phyloP scores from a whole-genome alignment of 1,139 yeast species.

The Suhomyces atakaporum region DNA sequence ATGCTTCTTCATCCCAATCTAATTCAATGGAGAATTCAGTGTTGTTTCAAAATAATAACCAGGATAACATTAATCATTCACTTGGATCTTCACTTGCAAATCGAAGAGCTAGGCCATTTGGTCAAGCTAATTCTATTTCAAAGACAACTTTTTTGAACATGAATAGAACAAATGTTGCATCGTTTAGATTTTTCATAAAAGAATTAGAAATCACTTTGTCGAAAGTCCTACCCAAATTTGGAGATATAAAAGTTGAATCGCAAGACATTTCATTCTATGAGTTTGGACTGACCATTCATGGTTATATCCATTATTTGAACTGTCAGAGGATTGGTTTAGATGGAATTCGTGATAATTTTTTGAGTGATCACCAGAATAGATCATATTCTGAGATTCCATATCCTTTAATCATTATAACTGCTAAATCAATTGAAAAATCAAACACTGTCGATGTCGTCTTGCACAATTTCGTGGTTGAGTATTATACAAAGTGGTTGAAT shows the following conservation, averaged over 20 bases:
- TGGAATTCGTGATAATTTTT: slow-evolving; percentile 26
- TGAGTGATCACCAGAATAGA: slow-evolving; percentile 31
- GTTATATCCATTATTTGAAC: slow-evolving; percentile 27
- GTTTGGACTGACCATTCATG: slow-evolving; percentile 34
- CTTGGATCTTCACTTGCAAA: slow-evolving; percentile 8
- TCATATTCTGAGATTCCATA: slow-evolving; percentile 12
- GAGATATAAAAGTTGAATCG: slow-evolving; percentile 36
- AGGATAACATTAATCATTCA: not conserved
- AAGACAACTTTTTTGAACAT: slow-evolving; percentile 11
- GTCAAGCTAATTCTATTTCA: slow-evolving; percentile 10
- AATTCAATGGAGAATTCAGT: slow-evolving; percentile 21
- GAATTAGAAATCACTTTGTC: slow-evolving; percentile 27
- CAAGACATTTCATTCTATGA: slow-evolving; percentile 30
- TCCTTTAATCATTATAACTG: slow-evolving; percentile 29
- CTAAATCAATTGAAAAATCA: slow-evolving; percentile 22
- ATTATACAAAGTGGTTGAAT: slow-evolving; percentile 58
- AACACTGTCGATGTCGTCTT: slow-evolving; percentile 38
- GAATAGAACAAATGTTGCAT: slow-evolving; percentile 15
- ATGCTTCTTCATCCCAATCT: slow-evolving; percentile 12
- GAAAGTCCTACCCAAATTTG: slow-evolving; percentile 43
- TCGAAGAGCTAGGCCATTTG: slow-evolving; percentile 18
- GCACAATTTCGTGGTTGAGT: slow-evolving; percentile 49
- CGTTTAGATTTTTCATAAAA: slow-evolving; percentile 28
- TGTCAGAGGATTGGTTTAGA: slow-evolving; percentile 21
- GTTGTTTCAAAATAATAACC: not conserved